phyloP scores from a whole-genome alignment of 225 moss, liverwort and hornwort genomes.

The Marchantia paleacea region DNA sequence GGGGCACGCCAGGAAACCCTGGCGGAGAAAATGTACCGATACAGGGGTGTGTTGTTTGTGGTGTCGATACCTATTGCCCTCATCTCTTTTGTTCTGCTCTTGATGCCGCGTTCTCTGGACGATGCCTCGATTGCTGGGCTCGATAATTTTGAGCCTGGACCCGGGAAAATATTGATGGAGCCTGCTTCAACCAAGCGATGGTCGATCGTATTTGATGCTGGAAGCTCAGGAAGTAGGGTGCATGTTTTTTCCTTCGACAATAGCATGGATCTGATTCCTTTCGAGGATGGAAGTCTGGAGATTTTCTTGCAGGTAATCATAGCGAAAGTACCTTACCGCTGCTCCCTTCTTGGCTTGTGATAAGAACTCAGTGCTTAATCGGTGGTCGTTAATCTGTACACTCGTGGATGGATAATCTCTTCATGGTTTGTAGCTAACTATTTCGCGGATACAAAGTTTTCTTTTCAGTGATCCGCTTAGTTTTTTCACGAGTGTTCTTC shows the following conservation, averaged over 20 bases:
- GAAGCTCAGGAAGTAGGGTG: constrained; percentile 95
- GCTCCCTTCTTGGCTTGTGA: neutral
- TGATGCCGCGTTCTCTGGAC: constrained; percentile 80
- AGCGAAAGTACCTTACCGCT: neutral
- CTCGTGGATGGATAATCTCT: too few relatives aligned
- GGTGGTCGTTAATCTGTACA: neutral
- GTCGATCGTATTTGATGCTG: constrained; percentile 90
- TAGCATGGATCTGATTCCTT: constrained; percentile 62
- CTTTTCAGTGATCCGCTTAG: too few relatives aligned
- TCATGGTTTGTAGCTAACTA: too few relatives aligned
- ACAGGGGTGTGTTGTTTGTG: constrained; percentile 84
- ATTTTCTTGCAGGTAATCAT: constrained; percentile 40
- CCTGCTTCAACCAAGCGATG: constrained; percentile 50
- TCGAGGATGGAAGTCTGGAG: constrained; percentile 61
- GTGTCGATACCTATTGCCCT: constrained; percentile 82
- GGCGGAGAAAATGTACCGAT: constrained; percentile 76
- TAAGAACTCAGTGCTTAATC: neutral
- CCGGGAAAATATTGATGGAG: constrained; percentile 18
- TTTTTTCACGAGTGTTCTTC: too few relatives aligned
- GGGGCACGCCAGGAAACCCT: constrained; percentile 74
- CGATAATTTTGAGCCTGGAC: constrained; percentile 35
- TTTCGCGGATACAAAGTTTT: too few relatives aligned
- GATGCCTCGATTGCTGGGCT: constrained; percentile 31
- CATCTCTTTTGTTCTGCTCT: constrained; percentile 67
- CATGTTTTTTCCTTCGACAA: constrained; percentile 89